A percentile compares a stretch with the other conserved stretches of the same genome.
These are phyloP conservation scores for Scheffersomyces illinoinensis DNA, from an alignment of 1,139 yeast genomes.

Conservation along the genomic window DNA sequence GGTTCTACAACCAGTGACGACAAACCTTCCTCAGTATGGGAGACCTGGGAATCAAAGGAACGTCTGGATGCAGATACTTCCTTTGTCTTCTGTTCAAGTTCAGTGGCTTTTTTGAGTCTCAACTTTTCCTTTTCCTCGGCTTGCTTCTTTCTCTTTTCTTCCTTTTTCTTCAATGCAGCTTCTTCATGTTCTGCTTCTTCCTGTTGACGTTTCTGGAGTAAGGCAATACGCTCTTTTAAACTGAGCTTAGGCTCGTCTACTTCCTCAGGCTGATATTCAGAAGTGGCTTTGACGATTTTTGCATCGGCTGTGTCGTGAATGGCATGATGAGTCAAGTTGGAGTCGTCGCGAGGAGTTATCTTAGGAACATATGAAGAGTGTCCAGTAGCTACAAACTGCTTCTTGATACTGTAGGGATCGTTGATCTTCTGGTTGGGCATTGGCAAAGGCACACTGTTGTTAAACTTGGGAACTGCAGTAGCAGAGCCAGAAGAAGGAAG, in stretches of 20 bases:
- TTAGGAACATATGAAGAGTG: constrained; percentile 49
- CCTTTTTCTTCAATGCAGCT: constrained; percentile 57
- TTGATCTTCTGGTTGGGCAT: constrained; percentile 29
- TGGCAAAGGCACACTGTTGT: constrained; percentile 5
- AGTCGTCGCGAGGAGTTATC: constrained; percentile 43
- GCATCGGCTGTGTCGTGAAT: constrained; percentile 22
- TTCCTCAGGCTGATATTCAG: constrained; percentile 29
- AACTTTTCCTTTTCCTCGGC: constrained; percentile 35
- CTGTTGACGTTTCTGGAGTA: constrained; percentile 78
- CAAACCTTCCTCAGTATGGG: not conserved
- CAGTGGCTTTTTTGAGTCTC: constrained; percentile 7
- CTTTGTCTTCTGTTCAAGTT: not conserved
- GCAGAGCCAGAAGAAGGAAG: not conserved
- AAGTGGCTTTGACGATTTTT: constrained; percentile 23
- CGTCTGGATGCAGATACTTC: not conserved
- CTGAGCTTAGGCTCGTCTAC: constrained; percentile 72
- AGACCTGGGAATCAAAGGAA: not conserved
- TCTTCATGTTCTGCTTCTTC: constrained; percentile 79
- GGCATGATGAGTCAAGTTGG: constrained; percentile 33
- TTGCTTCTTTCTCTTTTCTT: constrained; percentile 51
- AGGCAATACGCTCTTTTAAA: constrained; percentile 81
- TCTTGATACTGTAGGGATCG: constrained; percentile 47
- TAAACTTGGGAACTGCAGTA: not conserved
- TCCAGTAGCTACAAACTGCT: constrained; percentile 43
- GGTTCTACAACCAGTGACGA: not conserved